phyloP scores from a whole-genome alignment of 2,329 filamentous ascomycete genomes.

The Aspergillus intermedius region DNA sequence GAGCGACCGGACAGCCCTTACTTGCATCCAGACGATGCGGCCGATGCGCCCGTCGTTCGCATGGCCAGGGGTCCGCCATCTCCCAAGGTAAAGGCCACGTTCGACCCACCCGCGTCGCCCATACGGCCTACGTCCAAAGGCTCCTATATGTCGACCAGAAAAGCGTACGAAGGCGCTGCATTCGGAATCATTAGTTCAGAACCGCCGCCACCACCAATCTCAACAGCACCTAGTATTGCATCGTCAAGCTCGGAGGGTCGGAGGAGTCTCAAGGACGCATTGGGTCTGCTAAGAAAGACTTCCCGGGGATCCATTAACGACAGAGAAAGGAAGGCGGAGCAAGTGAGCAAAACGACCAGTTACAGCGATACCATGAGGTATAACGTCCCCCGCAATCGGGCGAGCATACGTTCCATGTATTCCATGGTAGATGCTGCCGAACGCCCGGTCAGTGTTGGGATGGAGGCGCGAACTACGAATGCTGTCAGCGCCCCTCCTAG shows the following conservation, averaged over 20 bases:
- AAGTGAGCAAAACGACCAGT: constrained; percentile 27
- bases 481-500: constrained; percentile 16
- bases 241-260: constrained; percentile 34
- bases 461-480: constrained; percentile 14
- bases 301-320: constrained; percentile 33
- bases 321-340: constrained; percentile 29
- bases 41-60: constrained; percentile 64
- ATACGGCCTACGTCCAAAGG: constrained; percentile 30
- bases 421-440: constrained; percentile 40
- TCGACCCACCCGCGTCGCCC: constrained; percentile 18
- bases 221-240: constrained; percentile 32
- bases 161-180: constrained; percentile 26
- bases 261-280: constrained; percentile 31
- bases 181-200: constrained; percentile 38
- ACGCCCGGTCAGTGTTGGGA: constrained; percentile 13
- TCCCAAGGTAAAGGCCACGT: constrained; percentile 59
- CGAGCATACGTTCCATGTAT: constrained; percentile 35
- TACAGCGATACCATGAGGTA: constrained; percentile 29
- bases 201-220: constrained; percentile 29
- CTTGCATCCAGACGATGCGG: constrained; percentile 51
- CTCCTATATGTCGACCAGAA: constrained; percentile 31
- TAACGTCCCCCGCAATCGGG: constrained; percentile 29
- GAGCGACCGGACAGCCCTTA: constrained; percentile 46
- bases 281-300: constrained; percentile 28
- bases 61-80: constrained; percentile 77